Evolutionary conservation across 306 rosid species (phyloP).

Genomic region (peach (Prunus persica)): Prunus_persica_NCBIv2 NC_034014.1:4410001-4410500

Average conservation of each 20-base stretch:
- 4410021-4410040: not conserved
- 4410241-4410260: not conserved
- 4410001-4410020: not conserved
- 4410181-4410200: not conserved
- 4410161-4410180: not conserved
- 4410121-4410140: not conserved
- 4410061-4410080: no score
- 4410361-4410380: constrained; percentile 16
- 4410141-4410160: not conserved
- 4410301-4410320: not conserved
- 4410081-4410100: no score
- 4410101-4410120: not conserved
- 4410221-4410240: not conserved
- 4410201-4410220: not conserved
- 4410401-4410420: not conserved
- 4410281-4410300: not conserved
- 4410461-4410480: not conserved
- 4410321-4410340: constrained; percentile 15
- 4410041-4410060: no score
- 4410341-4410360: constrained; percentile 14
- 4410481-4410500: not conserved
- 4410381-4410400: not conserved
- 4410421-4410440: not conserved
- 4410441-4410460: not conserved
- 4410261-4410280: constrained; percentile 10